These are phyloP conservation scores for Cercophora samala DNA, from an alignment of 495 filamentous ascomycete species.

Conservation along the genomic window DNA sequence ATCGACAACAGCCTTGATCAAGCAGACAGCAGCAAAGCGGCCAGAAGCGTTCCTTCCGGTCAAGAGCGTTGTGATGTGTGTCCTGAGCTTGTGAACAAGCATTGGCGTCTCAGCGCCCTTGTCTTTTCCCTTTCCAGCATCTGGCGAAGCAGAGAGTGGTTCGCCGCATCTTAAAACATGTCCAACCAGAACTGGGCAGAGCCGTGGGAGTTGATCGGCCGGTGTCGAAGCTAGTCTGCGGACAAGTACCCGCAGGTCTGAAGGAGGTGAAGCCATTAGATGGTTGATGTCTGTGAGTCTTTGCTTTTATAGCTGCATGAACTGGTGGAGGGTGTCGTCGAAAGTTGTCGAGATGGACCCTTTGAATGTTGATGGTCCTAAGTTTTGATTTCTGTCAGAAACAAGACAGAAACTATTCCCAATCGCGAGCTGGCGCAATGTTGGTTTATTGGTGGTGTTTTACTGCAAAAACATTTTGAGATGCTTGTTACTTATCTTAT, in stretches of 20 bases:
- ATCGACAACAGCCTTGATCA: slow-evolving; percentile 79
- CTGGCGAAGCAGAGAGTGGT: slow-evolving; percentile 51
- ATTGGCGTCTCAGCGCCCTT: slow-evolving; percentile 56
- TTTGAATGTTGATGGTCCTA: not conserved
- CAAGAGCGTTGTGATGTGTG: slow-evolving; percentile 69
- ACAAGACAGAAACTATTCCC: not conserved
- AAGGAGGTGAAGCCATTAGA: slow-evolving; percentile 29
- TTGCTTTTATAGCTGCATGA: not conserved
- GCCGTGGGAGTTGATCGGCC: slow-evolving; percentile 58
- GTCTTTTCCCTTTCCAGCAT: slow-evolving; percentile 46
- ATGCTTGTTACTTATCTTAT: not conserved
- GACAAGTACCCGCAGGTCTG: slow-evolving; percentile 61
- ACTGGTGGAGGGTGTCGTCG: too few relatives aligned
- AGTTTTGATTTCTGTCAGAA: not conserved
- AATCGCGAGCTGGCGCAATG: not conserved
- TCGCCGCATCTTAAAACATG: slow-evolving; percentile 59
- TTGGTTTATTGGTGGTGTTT: not conserved
- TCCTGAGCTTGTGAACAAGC: slow-evolving; percentile 74
- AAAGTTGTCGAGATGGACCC: not conserved
- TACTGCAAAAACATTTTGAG: not conserved
- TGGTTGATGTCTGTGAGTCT: not conserved
- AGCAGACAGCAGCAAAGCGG: slow-evolving; percentile 69
- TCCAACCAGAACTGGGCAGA: slow-evolving; percentile 58
- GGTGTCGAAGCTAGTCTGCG: slow-evolving; percentile 63
- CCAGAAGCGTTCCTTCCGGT: slow-evolving; percentile 67